A percentile compares a stretch with the other conserved stretches of the same genome.
These are phyloP conservation scores for Gymnopilus junonius DNA, from an alignment of 768 basidiomycete species.

Conservation along the genomic window DNA sequence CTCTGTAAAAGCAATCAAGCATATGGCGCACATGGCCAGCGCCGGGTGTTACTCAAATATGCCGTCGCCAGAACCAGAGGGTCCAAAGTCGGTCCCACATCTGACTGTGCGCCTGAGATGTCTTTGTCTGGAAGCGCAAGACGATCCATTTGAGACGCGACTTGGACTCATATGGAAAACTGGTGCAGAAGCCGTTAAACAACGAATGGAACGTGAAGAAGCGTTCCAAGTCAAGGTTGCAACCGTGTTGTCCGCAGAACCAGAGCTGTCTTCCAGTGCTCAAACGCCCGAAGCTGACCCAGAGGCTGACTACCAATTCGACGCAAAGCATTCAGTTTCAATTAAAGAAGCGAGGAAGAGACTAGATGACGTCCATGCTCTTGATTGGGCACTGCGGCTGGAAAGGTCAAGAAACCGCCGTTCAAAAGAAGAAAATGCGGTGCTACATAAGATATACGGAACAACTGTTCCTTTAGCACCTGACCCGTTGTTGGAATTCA, in stretches of 20 bases:
- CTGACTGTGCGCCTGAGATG: conserved; percentile 61
- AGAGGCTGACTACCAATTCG: conserved; percentile 65
- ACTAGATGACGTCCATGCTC: conserved; percentile 68
- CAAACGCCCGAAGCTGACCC: conserved; percentile 17
- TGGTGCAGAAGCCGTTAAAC: conserved; percentile 72
- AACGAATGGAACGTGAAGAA: conserved; percentile 74
- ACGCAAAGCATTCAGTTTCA: conserved; percentile 65
- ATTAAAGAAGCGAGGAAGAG: conserved; percentile 73
- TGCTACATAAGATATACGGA: conserved; percentile 51
- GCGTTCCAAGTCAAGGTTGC: conserved; percentile 81
- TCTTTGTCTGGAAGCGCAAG: conserved; percentile 77
- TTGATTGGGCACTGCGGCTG: conserved; percentile 72
- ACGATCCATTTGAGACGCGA: conserved; percentile 82
- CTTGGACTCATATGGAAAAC: conserved; percentile 76
- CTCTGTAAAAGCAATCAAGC: conserved; percentile 73
- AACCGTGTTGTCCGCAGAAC: conserved; percentile 56
- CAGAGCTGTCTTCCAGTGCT: conserved; percentile 25
- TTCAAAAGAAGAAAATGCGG: conserved; percentile 49
- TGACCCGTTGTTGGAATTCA: conserved; percentile 46
- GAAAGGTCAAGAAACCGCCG: conserved; percentile 51
- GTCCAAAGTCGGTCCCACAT: conserved; percentile 71
- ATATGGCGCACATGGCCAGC: conserved; percentile 62
- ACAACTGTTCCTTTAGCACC: conserved; percentile 28
- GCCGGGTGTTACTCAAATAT: conserved; percentile 56
- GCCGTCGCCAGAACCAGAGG: conserved; percentile 70